A percentile compares a stretch with the other conserved stretches of the same genome.
Evolutionary conservation across 192 early-diverging fungal species (phyloP).

Genomic region (Podila verticillata): DNA sequence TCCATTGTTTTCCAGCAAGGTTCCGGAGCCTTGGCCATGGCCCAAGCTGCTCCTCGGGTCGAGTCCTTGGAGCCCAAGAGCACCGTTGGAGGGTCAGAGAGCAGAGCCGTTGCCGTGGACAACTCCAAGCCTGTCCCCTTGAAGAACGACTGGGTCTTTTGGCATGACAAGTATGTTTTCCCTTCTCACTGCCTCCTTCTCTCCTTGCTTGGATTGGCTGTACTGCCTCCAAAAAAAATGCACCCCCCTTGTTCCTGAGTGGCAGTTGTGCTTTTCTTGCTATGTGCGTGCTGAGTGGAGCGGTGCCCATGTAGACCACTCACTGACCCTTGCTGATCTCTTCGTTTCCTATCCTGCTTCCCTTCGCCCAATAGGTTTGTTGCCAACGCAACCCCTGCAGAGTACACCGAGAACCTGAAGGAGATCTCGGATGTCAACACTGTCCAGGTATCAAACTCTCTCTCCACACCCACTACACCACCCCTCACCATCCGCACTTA

Average conservation of each 20-base stretch:
- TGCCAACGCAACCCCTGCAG: slow-evolving; percentile 55
- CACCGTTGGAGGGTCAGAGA: slow-evolving; percentile 22
- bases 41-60: slow-evolving; percentile 32
- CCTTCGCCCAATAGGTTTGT: slow-evolving; percentile 38
- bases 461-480: neutral
- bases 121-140: slow-evolving; percentile 39
- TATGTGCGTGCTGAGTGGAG: too few relatives aligned
- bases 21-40: slow-evolving; percentile 50
- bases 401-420: slow-evolving; percentile 59
- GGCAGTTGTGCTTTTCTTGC: too few relatives aligned
- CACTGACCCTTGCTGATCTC: slow-evolving; percentile 1
- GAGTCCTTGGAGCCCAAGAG: slow-evolving; percentile 42
- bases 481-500: too few relatives aligned
- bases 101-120: slow-evolving; percentile 18
- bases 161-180: slow-evolving; percentile 52
- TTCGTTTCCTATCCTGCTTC: neutral
- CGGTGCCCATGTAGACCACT: too few relatives aligned
- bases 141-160: slow-evolving; percentile 53
- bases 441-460: slow-evolving; percentile 51
- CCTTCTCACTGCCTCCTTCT: neutral
- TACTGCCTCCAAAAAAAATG: neutral
- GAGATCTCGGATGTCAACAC: slow-evolving; percentile 56
- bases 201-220: neutral
- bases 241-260: too few relatives aligned
- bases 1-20: slow-evolving; percentile 47